Evolutionary conservation across 2,329 filamentous ascomycete genomes (phyloP).

Genomic region (Phyllosticta ampelicida): DNA sequence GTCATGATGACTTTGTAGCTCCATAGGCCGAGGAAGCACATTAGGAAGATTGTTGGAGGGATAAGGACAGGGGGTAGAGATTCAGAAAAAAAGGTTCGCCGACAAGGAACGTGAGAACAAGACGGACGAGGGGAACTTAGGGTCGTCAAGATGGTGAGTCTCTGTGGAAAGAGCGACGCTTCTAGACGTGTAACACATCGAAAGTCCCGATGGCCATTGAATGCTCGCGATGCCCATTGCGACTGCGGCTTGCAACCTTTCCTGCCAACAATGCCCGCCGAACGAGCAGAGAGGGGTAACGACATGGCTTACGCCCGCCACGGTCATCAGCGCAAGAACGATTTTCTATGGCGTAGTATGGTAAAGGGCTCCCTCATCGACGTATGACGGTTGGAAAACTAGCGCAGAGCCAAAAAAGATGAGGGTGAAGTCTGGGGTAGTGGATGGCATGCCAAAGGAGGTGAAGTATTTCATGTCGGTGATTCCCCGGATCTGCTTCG

Average conservation of each 20-base stretch:
- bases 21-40: constrained; percentile 55
- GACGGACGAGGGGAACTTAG: not conserved
- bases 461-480: not conserved
- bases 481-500: too few relatives aligned
- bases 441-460: not conserved
- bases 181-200: not conserved
- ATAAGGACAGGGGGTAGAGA: constrained; percentile 40
- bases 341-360: not conserved
- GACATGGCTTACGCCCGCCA: not conserved
- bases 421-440: not conserved
- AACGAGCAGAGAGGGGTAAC: not conserved
- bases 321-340: not conserved
- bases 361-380: not conserved
- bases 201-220: not conserved
- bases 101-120: not conserved
- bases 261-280: not conserved
- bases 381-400: not conserved
- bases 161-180: not conserved
- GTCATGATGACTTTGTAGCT: constrained; percentile 59
- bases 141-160: not conserved
- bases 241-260: not conserved
- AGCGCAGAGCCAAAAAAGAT: not conserved
- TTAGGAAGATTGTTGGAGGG: constrained; percentile 55
- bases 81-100: constrained; percentile 15
- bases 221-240: not conserved